These are phyloP conservation scores for Mycena belliarum DNA, from an alignment of 768 basidiomycete genomes.

Conservation along the genomic window DNA sequence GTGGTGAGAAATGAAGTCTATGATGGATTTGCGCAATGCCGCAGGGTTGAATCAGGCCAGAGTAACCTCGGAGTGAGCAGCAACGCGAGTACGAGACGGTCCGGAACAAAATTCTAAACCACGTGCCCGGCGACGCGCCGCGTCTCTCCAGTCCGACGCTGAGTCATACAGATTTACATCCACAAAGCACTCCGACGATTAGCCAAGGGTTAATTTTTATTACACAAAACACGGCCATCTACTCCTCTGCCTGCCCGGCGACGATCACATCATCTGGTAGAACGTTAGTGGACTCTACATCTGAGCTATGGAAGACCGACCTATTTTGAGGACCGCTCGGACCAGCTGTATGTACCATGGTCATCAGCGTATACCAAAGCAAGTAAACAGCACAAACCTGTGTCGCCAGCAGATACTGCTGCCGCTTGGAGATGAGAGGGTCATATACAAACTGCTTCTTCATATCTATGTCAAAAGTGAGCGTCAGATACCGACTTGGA, in stretches of 20 bases:
- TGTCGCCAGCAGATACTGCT: constrained; percentile 96
- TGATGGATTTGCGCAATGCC: too few relatives aligned
- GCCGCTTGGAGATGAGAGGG: constrained; percentile 94
- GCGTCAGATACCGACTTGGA: background rate
- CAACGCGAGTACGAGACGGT: too few relatives aligned
- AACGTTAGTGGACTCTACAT: background rate
- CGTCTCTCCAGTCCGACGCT: too few relatives aligned
- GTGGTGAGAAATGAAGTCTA: too few relatives aligned
- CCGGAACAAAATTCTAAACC: too few relatives aligned
- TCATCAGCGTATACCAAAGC: constrained; percentile 3
- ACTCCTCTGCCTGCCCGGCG: constrained; percentile 70
- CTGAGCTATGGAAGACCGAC: constrained; percentile 39
- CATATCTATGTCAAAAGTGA: constrained; percentile 70
- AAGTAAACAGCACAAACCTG: constrained; percentile 53
- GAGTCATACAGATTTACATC: too few relatives aligned
- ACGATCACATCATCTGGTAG: constrained; percentile 74
- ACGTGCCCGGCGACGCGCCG: too few relatives aligned
- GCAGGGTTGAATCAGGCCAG: too few relatives aligned
- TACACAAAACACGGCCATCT: constrained; percentile 26
- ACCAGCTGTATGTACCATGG: constrained; percentile 54
- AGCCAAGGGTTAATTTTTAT: background rate
- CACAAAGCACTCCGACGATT: too few relatives aligned
- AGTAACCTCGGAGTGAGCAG: too few relatives aligned
- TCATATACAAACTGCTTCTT: constrained; percentile 96
- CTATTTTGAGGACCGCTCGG: constrained; percentile 85